Percentiles rank a stretch among this genome's conserved stretches.
phyloP scores from a whole-genome alignment of 1,139 yeast species.

The Torulaspora pretoriensis region DNA sequence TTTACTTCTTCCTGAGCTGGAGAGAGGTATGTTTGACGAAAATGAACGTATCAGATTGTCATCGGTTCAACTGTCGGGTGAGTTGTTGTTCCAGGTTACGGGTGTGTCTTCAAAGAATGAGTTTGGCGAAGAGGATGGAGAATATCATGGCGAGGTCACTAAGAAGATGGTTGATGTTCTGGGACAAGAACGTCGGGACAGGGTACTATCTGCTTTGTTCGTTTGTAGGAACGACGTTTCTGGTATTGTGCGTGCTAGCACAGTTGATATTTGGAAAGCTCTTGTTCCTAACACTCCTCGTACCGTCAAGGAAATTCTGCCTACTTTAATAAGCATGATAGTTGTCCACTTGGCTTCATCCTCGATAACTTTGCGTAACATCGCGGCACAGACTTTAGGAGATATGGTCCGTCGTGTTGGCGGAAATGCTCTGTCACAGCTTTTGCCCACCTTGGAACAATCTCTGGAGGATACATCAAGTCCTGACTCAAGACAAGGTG shows the following conservation, averaged over 20 bases:
- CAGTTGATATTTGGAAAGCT: constrained; percentile 97
- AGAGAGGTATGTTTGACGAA: constrained; percentile 77
- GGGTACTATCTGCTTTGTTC: constrained; percentile 76
- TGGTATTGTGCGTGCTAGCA: constrained; percentile 80
- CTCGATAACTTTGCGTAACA: constrained; percentile 73
- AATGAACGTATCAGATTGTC: constrained; percentile 87
- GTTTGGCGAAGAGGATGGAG: constrained; percentile 58
- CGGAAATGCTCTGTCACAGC: constrained; percentile 74
- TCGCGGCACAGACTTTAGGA: constrained; percentile 92
- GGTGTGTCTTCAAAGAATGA: constrained; percentile 70
- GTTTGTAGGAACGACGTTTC: constrained; percentile 91
- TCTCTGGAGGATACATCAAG: constrained; percentile 57
- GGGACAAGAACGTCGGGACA: constrained; percentile 85
- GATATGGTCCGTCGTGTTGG: constrained; percentile 96
- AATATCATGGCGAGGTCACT: constrained; percentile 57
- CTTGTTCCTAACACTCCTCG: constrained; percentile 93
- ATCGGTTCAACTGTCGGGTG: constrained; percentile 96
- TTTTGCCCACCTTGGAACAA: constrained; percentile 78
- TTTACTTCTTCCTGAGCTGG: constrained; percentile 87
- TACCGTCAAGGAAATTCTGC: constrained; percentile 89
- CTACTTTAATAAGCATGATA: constrained; percentile 74
- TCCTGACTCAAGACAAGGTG: constrained; percentile 88
- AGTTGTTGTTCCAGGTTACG: constrained; percentile 86
- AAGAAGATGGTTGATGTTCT: constrained; percentile 69
- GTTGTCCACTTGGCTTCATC: constrained; percentile 78